Conservation (phyloP, 495 filamentous ascomycete genomes). For the Tuber magnatum region DNA sequence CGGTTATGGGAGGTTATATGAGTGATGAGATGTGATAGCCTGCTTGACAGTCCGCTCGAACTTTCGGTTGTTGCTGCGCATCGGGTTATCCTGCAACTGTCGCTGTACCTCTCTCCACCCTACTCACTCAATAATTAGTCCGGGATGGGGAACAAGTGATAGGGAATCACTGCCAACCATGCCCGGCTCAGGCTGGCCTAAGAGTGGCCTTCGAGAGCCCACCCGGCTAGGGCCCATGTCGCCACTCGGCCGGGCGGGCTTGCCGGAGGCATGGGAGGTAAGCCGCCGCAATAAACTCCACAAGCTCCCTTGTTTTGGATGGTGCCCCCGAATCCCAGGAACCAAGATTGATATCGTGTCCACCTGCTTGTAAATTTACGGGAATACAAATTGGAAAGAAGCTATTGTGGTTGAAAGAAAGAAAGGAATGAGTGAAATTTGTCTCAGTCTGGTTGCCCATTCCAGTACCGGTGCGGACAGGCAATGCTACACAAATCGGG, state of each 20-base stretch:
- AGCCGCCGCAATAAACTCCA: not conserved
- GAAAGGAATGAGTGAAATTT: not conserved
- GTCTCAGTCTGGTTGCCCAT: not conserved
- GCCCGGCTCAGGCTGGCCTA: too few relatives aligned
- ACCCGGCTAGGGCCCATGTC: not conserved
- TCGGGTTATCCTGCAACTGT: not conserved
- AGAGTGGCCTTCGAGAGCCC: not conserved
- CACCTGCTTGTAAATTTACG: not conserved
- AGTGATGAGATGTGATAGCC: not conserved
- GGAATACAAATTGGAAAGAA: not conserved
- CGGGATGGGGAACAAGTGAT: not conserved
- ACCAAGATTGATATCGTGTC: not conserved
- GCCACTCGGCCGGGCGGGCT: not conserved
- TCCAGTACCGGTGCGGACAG: not conserved
- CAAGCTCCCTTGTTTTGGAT: not conserved
- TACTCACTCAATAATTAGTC: not conserved
- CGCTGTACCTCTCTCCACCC: not conserved
- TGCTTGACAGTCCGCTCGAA: not conserved
- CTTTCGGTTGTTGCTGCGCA: not conserved
- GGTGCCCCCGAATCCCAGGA: not conserved
- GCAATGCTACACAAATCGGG: not conserved
- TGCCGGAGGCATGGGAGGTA: not conserved
- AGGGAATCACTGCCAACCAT: not conserved
- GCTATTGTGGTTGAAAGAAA: not conserved
- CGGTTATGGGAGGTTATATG: not conserved